Base-by-base conservation (phyloP, 805 yeast genomes). In the Candida coleopterorum region DNA sequence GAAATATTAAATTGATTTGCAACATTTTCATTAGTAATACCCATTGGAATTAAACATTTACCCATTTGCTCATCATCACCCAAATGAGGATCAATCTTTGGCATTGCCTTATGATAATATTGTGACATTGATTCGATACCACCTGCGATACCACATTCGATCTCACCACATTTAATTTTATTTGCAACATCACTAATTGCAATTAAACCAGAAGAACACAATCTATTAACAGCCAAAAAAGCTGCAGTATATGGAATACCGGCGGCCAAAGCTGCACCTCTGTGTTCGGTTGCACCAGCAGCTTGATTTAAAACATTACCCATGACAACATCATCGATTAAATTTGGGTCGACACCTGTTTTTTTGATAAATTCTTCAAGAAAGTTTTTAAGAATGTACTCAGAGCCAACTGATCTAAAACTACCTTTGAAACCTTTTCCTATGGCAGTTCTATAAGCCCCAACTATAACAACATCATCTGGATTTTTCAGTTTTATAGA, bases 61-160 rank as follows among this genome's bases (percentile, higher is more conserved):
- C 52, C 60, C 62, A 67, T 56, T 49, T 62, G 65, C 16, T 55
- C 47, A 46, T 65, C 43, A 16, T 64, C 68, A 40, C 50, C 54
- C 45, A 64, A 51, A 35, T 50, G 61, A 10, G 45, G 32, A 47
- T 61, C 65, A 23, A 64, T 50, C 53, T 60, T 58, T 36, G 87
- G 82, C 11, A 25, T 31, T 41, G 81, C 64, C 17, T 93, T 84
- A n/a, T 93, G 93, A 59, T 85, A 88, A 66, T 81, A 81, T 45
- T 73, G 68, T n/a, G 95, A 74, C 97, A 90, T 90, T 48, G 95
- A 81, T 67, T 89, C 97, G 34, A 81, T 95, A 53, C 97, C 97
- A 32, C 81, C 81, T 16, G 93, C 97, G 37, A 90, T 68, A 39
- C 97, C 97, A 51, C 90, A 73, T 47, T 79, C 85, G 51, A 90